Base-by-base conservation (phyloP, 2,329 filamentous ascomycete genomes). In the Hypomyces perniciosus region DNA sequence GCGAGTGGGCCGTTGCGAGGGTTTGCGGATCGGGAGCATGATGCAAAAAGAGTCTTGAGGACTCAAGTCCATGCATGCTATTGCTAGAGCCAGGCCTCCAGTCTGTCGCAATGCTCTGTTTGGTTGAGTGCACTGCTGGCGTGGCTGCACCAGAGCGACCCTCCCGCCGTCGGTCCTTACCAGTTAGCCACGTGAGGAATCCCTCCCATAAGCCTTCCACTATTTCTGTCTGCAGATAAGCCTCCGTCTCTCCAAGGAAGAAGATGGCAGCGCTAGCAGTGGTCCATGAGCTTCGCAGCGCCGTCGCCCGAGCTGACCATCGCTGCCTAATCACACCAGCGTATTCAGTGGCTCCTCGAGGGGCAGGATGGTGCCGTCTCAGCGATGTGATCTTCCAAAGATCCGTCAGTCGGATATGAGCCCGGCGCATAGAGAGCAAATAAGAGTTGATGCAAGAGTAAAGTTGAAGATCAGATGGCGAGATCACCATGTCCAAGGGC, bases 391-490 rank as follows among this genome's bases (percentile, higher is more conserved):
- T 84, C 64, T 90, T 91, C 91, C 93, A 97, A 1, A 97, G 72
- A 58, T 88, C 83, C 1, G 88, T 87, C 1, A 97, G 76, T 35
- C 88, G 85, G 12, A 96, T 81, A 64, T 96, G 90, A 3, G 90
- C 88, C 52, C 91, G 83, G 47, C 90, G 85, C 56, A 97, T 84
- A 1, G 89, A 87, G 8, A 96, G 73, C 0, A 99, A 79, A 60
- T 96, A 97, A 2, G 89, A 80, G 65, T 95, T 90, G 54, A 96
- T 85, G n/a, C 78, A 78, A 0, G 90, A 87, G 67, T 97, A 99
- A 1, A 81, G 80, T 44, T 86, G 79, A 8, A 95, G 71, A 61
- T 97, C 91, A 1, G 83, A 76, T 4, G 80, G 74, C 8, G 87
- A 83, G 29, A 97, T 80, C 61, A 97, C 95, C 30, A 99, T 79